Base-by-base conservation (phyloP, 129 eudicot genomes). In the Ambrosia artemisiifolia region DNA sequence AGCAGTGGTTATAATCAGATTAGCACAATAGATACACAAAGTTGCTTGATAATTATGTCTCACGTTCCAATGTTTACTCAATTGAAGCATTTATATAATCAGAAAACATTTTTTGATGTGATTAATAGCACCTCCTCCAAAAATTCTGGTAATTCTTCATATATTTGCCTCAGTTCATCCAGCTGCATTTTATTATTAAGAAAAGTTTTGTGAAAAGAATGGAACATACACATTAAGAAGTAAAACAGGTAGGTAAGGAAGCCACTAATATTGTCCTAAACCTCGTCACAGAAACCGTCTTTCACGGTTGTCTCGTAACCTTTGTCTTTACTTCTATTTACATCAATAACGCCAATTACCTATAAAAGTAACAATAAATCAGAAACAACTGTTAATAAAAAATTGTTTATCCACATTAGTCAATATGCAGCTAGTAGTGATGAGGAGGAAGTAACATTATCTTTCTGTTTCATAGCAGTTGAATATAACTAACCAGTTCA, bases 101-200 rank as follows among this genome's bases (percentile, higher is more conserved):
- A 42, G 7, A 76, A 44, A 74, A 59, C 48, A 32, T 24, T 63
- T 24, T 11, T 42, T 69, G 13, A 73, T 55, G 6, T 44, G 67
- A 74, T 19, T 43, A 63, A 73, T 53, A 44, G 55, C 38, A 94
- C 98, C 96, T 94, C 93, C 60, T 94, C 98, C 61, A 94, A 84
- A 85, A 94, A 86, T 63, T 90, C 95, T 28, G 99, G 97, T 85
- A 94, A 83, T 79, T 84, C 97, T 77, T 94, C 99, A 14, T 94
- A 94, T 79, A 94, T 88, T 82, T 94, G 99, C 82, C 97, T 84
- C 87, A 94, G 79, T 80, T 94, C 99, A 84, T 94, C 99, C 85
- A 94, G 82, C 99, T 94, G 78, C 84, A 83, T 59, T 56, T 54
- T 11, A 50, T 59, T 70, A 78, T 48, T 30, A 14, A 67, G 2